A percentile compares a stretch with the other conserved stretches of the same genome.
These are phyloP conservation scores for Ceratobasidium sp. DNA, from an alignment of 1,284 basidiomycete species.

Conservation along the genomic window DNA sequence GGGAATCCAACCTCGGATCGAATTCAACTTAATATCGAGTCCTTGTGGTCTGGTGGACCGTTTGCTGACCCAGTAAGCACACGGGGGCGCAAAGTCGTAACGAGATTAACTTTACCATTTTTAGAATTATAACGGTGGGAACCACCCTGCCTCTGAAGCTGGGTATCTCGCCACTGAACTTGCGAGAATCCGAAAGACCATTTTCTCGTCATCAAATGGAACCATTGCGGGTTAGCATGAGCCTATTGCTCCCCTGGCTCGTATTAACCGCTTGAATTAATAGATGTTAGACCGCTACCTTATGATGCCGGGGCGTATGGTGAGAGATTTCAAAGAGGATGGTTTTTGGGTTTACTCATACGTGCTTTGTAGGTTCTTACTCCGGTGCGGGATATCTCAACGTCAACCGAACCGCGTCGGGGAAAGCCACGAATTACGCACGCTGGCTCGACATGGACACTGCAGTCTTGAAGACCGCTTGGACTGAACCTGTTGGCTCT, in stretches of 20 bases:
- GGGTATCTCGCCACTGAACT: slow-evolving; percentile 57
- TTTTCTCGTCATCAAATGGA: slow-evolving; percentile 65
- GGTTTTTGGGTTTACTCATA: background rate
- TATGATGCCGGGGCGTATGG: slow-evolving; percentile 68
- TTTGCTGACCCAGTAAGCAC: slow-evolving; percentile 64
- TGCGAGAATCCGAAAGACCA: slow-evolving; percentile 59
- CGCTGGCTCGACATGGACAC: slow-evolving; percentile 74
- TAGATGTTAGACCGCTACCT: slow-evolving; percentile 63
- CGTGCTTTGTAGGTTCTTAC: slow-evolving; percentile 62
- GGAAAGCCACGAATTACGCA: slow-evolving; percentile 55
- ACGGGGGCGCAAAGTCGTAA: background rate
- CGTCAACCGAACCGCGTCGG: slow-evolving; percentile 51
- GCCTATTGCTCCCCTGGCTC: background rate
- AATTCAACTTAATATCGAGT: slow-evolving; percentile 74
- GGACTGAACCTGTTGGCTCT: slow-evolving; percentile 55
- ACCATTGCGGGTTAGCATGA: slow-evolving; percentile 61
- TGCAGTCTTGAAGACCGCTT: slow-evolving; percentile 62
- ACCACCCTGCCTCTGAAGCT: slow-evolving; percentile 59
- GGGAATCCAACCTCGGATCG: slow-evolving; percentile 66
- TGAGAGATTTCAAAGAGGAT: slow-evolving; percentile 44
- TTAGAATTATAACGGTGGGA: slow-evolving; percentile 74
- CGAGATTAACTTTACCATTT: slow-evolving; percentile 6
- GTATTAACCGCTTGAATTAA: slow-evolving; percentile 52
- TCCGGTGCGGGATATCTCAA: slow-evolving; percentile 68
- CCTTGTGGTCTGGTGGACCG: slow-evolving; percentile 76